These are phyloP conservation scores for Barnettozyma californica DNA, from an alignment of 805 yeast genomes.

Conservation along the genomic window DNA sequence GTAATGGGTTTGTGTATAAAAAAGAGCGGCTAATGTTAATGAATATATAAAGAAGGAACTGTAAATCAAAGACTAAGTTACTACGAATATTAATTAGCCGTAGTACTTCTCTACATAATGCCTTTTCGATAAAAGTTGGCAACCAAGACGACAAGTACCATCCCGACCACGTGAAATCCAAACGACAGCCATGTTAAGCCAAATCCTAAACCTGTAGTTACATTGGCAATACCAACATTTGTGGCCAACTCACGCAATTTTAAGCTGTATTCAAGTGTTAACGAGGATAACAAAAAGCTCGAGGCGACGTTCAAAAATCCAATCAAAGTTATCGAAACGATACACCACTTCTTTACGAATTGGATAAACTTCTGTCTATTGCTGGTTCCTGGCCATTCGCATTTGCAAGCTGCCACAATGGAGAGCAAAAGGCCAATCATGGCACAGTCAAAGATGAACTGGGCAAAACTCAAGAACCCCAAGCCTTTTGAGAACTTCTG, in stretches of 20 bases:
- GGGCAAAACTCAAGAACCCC: constrained; percentile 15
- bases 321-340: constrained; percentile 10
- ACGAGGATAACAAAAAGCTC: constrained; percentile 18
- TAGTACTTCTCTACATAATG: neutral
- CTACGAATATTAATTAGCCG: neutral
- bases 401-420: neutral
- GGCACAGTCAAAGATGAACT: constrained; percentile 7
- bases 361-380: neutral
- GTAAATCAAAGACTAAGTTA: neutral
- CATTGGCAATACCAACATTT: constrained; percentile 23
- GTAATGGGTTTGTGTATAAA: constrained; percentile 1
- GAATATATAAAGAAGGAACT: neutral
- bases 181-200: constrained; percentile 18
- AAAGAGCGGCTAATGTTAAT: neutral
- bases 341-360: constrained; percentile 6
- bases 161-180: constrained; percentile 6
- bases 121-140: constrained; percentile 20
- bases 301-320: constrained; percentile 13
- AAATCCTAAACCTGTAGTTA: constrained; percentile 18
- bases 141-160: constrained; percentile 11
- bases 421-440: constrained; percentile 1
- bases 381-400: neutral
- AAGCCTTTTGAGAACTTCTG: constrained; percentile 24
- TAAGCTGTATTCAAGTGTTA: constrained; percentile 22
- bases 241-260: constrained; percentile 16